These are phyloP conservation scores for Tremella mesenterica DNA, from an alignment of 768 basidiomycete species.

Conservation along the genomic window DNA sequence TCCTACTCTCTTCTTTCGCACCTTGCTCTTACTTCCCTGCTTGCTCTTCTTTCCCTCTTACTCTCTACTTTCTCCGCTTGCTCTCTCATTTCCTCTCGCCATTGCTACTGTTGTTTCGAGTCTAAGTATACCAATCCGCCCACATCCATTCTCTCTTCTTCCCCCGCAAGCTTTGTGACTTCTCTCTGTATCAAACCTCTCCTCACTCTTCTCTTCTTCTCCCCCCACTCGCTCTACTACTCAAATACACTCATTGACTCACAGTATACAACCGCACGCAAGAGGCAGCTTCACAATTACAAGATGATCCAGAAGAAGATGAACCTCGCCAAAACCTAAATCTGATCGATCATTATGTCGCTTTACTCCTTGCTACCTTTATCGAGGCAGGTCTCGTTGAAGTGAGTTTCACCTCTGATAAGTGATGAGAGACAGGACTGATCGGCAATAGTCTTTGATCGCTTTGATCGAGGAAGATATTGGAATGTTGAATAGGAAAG, in stretches of 20 bases:
- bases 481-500: conserved; percentile 59
- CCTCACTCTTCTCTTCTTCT: no score
- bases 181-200: no score
- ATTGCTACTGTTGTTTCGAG: no score
- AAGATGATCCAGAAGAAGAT: conserved; percentile 18
- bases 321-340: conserved; percentile 55
- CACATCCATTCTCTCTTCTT: no score
- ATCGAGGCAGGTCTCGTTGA: conserved; percentile 81
- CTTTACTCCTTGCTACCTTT: conserved; percentile 71
- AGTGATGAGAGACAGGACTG: background rate
- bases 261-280: conserved; percentile 36
- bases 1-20: no score
- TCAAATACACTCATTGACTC: no score
- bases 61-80: no score
- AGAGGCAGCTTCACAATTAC: conserved; percentile 14
- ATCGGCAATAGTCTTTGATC: conserved; percentile 59
- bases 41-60: no score
- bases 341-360: conserved; percentile 85
- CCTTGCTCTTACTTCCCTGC: no score
- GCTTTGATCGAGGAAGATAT: conserved; percentile 72
- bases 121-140: background rate
- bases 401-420: conserved; percentile 48
- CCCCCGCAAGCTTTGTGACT: no score
- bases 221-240: no score
- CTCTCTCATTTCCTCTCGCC: no score